phyloP scores from a whole-genome alignment of 179 eudicot species.

The Patellifolia procumbens region DNA sequence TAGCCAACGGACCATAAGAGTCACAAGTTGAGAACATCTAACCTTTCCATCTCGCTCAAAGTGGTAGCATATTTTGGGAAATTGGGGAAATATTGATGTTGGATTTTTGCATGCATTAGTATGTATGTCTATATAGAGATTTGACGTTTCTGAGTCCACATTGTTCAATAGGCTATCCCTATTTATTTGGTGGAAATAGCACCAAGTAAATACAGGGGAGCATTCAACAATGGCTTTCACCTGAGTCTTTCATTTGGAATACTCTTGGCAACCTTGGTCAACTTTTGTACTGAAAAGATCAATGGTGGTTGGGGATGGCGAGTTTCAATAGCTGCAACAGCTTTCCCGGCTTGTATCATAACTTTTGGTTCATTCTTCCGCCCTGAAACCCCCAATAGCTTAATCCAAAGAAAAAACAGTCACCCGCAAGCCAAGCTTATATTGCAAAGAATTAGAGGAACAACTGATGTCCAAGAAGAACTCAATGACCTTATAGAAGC shows the following conservation, averaged over 20 bases:
- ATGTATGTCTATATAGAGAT: background rate
- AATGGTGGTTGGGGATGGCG: conserved; percentile 47
- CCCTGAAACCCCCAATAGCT: conserved; percentile 41
- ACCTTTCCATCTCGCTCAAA: background rate
- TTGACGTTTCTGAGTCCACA: background rate
- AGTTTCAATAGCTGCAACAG: conserved; percentile 31
- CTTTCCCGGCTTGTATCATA: conserved; percentile 28
- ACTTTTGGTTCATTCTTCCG: conserved; percentile 36
- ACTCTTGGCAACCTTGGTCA: conserved; percentile 38
- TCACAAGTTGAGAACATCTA: too few relatives aligned
- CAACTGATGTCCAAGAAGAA: conserved; percentile 30
- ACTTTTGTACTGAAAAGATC: conserved; percentile 39
- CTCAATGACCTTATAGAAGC: conserved; percentile 33
- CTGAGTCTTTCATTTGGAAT: conserved; percentile 30
- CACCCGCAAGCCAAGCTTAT: conserved; percentile 21
- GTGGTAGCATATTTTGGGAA: background rate
- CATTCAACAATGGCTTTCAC: conserved; percentile 44
- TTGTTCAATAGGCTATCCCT: conserved; percentile 34
- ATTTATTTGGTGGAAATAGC: conserved; percentile 45
- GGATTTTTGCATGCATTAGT: background rate
- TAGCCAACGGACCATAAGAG: too few relatives aligned
- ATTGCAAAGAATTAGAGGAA: conserved; percentile 32
- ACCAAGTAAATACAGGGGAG: conserved; percentile 40
- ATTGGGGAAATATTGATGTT: background rate
- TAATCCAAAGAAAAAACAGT: conserved; percentile 28